These are phyloP conservation scores for Coemansia aciculifera DNA, from an alignment of 192 early-diverging fungal species.

Conservation along the genomic window DNA sequence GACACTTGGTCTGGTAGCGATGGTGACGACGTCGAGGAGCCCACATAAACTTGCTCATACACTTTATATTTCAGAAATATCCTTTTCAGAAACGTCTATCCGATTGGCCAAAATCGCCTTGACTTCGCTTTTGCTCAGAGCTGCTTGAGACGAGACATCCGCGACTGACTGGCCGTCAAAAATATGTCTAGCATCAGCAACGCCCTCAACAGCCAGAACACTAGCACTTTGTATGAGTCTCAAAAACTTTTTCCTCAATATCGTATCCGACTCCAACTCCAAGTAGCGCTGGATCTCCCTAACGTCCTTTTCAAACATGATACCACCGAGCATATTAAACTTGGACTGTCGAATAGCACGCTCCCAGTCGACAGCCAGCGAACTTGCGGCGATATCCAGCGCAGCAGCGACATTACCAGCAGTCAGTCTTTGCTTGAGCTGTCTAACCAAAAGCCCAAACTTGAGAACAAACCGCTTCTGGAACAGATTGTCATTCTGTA, in stretches of 20 bases:
- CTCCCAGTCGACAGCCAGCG: constrained; percentile 81
- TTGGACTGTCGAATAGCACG: constrained; percentile 78
- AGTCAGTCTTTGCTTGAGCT: constrained; percentile 60
- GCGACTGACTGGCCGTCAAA: constrained; percentile 16
- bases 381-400: constrained; percentile 67
- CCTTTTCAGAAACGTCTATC: constrained; percentile 37
- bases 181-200: constrained; percentile 28
- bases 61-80: constrained; percentile 7
- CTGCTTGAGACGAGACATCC: background rate
- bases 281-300: constrained; percentile 70
- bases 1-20: constrained; percentile 44
- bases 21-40: background rate
- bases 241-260: constrained; percentile 74
- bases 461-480: constrained; percentile 77
- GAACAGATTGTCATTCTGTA: constrained; percentile 78
- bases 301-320: constrained; percentile 92
- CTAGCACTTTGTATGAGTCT: constrained; percentile 83
- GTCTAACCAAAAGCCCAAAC: constrained; percentile 56
- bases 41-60: background rate
- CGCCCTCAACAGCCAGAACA: constrained; percentile 76
- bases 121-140: constrained; percentile 27
- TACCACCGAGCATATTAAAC: constrained; percentile 90
- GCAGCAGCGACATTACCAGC: constrained; percentile 68
- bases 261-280: constrained; percentile 59
- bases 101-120: constrained; percentile 33